phyloP scores from a whole-genome alignment of 2,329 filamentous ascomycete genomes.

The Aspergillus texensis region DNA sequence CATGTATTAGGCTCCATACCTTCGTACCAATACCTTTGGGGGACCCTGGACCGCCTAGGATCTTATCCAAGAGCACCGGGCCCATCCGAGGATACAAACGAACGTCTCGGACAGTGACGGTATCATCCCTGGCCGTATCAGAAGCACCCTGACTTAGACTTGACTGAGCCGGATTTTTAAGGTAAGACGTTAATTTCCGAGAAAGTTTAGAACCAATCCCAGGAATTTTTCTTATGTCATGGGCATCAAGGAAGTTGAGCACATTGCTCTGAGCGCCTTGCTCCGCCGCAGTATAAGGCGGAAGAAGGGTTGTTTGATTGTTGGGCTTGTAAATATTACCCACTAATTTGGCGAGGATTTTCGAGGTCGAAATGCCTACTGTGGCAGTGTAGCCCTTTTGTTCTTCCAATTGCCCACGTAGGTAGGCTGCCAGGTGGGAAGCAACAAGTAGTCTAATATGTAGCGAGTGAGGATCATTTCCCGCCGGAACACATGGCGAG shows the following conservation, averaged over 20 bases:
- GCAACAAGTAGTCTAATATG: conserved; percentile 70
- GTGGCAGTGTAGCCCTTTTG: conserved; percentile 84
- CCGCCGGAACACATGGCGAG: conserved; percentile 30
- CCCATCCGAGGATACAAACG: conserved; percentile 66
- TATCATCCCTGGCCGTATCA: neutral
- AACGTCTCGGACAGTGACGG: conserved; percentile 66
- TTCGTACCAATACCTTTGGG: conserved; percentile 71
- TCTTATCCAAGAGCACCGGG: conserved; percentile 64
- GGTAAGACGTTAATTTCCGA: conserved; percentile 56
- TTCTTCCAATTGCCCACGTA: conserved; percentile 72
- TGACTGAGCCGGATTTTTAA: neutral
- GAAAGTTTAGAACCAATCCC: conserved; percentile 83
- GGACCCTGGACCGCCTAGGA: conserved; percentile 71
- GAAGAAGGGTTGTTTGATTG: conserved; percentile 80
- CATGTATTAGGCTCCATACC: conserved; percentile 79
- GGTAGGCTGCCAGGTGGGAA: conserved; percentile 76
- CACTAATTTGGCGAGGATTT: conserved; percentile 81
- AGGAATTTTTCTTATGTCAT: conserved; percentile 78
- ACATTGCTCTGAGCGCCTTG: conserved; percentile 52
- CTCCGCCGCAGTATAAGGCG: conserved; percentile 54
- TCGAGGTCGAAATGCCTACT: conserved; percentile 84
- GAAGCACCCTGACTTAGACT: neutral
- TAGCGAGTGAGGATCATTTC: conserved; percentile 28
- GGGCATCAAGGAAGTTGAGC: conserved; percentile 70
- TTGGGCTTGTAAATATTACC: conserved; percentile 85